These are phyloP conservation scores for Casuarina cunninghamiana DNA, from an alignment of 306 rosid genomes.

Conservation along the genomic window DNA sequence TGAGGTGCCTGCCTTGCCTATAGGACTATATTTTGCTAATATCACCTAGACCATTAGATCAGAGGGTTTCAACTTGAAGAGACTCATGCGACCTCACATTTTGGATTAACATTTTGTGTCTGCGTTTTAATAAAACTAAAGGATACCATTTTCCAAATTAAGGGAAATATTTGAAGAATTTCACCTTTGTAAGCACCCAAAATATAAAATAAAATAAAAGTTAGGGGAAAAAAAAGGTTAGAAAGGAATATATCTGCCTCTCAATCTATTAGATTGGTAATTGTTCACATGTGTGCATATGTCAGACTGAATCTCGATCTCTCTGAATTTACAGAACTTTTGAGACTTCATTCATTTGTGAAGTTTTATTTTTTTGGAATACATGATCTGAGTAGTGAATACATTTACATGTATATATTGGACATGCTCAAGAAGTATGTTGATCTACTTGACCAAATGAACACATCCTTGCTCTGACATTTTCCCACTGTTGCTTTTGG, in stretches of 20 bases:
- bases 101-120: not conserved
- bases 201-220: not conserved
- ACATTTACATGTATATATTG: not conserved
- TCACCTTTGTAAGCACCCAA: conserved; percentile 9
- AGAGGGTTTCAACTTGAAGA: not conserved
- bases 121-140: conserved; percentile 3
- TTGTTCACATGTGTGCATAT: not conserved
- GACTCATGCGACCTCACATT: not conserved
- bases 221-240: conserved; percentile 6
- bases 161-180: not conserved
- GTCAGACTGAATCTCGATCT: not conserved
- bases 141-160: not conserved
- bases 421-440: not conserved
- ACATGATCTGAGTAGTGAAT: not conserved
- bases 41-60: not conserved
- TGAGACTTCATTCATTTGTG: not conserved
- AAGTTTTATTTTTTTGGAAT: not conserved
- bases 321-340: not conserved
- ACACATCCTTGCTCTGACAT: not conserved
- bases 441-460: not conserved
- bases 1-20: not conserved
- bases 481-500: not conserved
- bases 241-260: not conserved
- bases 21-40: not conserved
- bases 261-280: not conserved